Conservation (phyloP, 2,329 filamentous ascomycete species). For the Claviceps cyperi region DNA sequence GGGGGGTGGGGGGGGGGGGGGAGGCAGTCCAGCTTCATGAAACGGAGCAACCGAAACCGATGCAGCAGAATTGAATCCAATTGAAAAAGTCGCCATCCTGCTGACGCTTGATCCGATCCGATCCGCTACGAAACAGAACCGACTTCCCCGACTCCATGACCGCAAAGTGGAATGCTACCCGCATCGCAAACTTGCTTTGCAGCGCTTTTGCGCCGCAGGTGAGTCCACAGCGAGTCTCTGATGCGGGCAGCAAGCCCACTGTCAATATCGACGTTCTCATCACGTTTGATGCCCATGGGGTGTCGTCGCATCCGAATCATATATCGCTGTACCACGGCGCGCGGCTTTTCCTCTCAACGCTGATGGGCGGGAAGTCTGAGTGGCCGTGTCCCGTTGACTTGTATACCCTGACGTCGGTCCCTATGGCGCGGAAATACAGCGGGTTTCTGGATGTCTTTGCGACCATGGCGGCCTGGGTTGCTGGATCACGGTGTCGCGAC, state of each 20-base stretch:
- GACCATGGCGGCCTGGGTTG: constrained; percentile 46
- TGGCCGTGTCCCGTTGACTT: constrained; percentile 64
- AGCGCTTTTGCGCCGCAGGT: constrained; percentile 59
- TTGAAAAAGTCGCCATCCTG: no score
- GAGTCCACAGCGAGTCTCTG: constrained; percentile 17
- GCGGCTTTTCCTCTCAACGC: constrained; percentile 50
- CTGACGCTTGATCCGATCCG: no score
- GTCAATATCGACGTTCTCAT: constrained; percentile 65
- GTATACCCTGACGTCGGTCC: constrained; percentile 68
- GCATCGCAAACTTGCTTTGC: constrained; percentile 56
- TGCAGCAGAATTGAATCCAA: no score
- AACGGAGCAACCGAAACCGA: no score
- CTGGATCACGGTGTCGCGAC: constrained; percentile 23
- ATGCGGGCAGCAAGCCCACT: constrained; percentile 22
- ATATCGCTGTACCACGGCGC: constrained; percentile 77
- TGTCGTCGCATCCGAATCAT: constrained; percentile 89
- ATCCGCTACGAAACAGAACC: background rate
- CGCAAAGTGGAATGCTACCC: constrained; percentile 54
- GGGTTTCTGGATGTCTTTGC: constrained; percentile 61
- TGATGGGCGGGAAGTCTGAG: constrained; percentile 49
- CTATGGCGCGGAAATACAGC: constrained; percentile 65
- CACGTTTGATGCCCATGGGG: constrained; percentile 73
- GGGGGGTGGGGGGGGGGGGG: no score
- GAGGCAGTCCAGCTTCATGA: no score
- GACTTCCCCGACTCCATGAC: constrained; percentile 88